A percentile compares a stretch with the other conserved stretches of the same genome.
Conservation (phyloP, 352 stramenopile genomes). For the Thalassiosira delicatula region DNA sequence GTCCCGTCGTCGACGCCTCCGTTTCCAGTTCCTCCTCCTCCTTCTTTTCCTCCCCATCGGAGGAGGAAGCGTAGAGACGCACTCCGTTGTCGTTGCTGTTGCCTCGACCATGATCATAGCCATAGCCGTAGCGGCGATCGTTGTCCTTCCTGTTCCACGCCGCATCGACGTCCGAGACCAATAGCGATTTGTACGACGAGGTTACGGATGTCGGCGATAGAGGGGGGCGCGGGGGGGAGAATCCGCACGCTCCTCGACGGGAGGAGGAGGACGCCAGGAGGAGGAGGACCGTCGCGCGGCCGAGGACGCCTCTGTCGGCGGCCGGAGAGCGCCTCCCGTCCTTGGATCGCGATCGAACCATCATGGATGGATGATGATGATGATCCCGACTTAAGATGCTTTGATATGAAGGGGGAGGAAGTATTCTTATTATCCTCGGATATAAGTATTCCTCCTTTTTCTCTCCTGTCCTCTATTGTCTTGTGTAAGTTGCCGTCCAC, state of each 20-base stretch:
- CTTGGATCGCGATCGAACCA: too few species aligned
- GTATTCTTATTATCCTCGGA: too few species aligned
- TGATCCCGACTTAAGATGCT: too few species aligned
- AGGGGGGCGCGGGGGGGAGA: neutral
- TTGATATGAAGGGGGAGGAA: too few species aligned
- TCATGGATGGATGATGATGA: too few species aligned
- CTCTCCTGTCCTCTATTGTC: too few species aligned
- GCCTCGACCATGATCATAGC: neutral
- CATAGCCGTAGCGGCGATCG: neutral
- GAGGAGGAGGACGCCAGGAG: too few species aligned
- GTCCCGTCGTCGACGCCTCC: slow-evolving; percentile 37
- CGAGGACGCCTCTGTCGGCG: too few species aligned
- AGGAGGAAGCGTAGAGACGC: neutral
- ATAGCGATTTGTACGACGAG: neutral
- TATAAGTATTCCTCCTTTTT: too few species aligned
- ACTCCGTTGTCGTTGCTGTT: slow-evolving; percentile 6
- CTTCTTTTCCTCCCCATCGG: neutral
- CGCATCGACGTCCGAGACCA: neutral
- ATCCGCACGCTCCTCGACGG: neutral
- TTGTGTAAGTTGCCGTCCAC: too few species aligned
- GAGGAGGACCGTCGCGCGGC: too few species aligned
- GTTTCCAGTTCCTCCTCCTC: slow-evolving; percentile 32
- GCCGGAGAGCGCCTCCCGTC: too few species aligned
- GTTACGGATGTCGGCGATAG: neutral
- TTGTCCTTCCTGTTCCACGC: slow-evolving; percentile 5